phyloP scores from a whole-genome alignment of 352 stramenopile species.

The Thalassiosira exigua region DNA sequence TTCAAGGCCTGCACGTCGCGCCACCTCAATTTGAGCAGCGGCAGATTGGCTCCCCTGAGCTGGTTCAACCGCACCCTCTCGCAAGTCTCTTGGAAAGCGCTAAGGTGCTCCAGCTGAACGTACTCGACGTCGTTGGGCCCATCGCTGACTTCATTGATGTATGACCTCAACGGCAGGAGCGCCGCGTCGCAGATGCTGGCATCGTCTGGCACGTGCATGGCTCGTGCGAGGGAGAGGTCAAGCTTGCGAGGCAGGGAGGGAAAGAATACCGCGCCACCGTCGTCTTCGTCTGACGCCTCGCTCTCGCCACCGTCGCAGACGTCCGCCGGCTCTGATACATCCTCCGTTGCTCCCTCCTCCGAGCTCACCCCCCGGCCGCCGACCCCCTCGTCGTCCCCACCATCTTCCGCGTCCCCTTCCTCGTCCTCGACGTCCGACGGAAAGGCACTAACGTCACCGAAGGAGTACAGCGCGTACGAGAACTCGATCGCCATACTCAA shows the following conservation, averaged over 20 bases:
- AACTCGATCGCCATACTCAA: conserved; percentile 55
- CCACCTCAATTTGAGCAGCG: conserved; percentile 39
- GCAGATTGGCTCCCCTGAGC: conserved; percentile 6
- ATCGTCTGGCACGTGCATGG: neutral
- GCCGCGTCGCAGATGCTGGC: conserved; percentile 20
- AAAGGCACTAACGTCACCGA: conserved; percentile 63
- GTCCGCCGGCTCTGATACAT: neutral
- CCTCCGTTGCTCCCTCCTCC: neutral
- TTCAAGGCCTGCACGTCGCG: conserved; percentile 53
- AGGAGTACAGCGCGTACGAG: conserved; percentile 71
- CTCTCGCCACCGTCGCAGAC: too few species aligned
- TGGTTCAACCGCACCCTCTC: conserved; percentile 7
- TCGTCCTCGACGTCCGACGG: conserved; percentile 6
- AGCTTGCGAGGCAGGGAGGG: conserved; percentile 30
- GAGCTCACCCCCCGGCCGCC: neutral
- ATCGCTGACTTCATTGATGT: conserved; percentile 16
- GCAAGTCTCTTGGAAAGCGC: conserved; percentile 12
- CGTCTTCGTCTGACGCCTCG: too few species aligned
- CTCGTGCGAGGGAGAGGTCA: conserved; percentile 20
- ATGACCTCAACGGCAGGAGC: conserved; percentile 35
- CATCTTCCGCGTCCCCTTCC: neutral
- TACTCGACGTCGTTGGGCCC: conserved; percentile 8
- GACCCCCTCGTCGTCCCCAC: conserved; percentile 15
- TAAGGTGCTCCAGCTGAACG: conserved; percentile 20
- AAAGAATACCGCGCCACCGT: conserved; percentile 7